phyloP scores from a whole-genome alignment of 192 early-diverging fungal species.

The Linnemannia hyalina region DNA sequence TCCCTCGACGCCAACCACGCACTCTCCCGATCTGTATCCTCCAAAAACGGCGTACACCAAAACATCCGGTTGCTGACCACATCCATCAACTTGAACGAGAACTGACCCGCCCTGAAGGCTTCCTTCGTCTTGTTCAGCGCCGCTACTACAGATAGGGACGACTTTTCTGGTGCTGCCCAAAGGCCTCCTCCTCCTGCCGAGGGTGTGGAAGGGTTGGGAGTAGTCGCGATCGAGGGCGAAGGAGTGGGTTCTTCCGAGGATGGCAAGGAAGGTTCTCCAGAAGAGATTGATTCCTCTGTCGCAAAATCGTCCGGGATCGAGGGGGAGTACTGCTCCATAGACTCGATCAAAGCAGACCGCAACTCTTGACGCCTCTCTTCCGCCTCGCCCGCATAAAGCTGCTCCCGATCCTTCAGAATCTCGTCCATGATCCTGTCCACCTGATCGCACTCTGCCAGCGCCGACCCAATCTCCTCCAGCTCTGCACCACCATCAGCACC shows the following conservation, averaged over 20 bases:
- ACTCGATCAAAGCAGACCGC: conserved; percentile 32
- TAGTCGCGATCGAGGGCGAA: not conserved
- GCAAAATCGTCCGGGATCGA: conserved; percentile 9
- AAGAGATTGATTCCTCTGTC: conserved; percentile 16
- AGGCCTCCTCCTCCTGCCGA: not conserved
- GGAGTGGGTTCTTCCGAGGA: not conserved
- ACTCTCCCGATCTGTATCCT: conserved; percentile 58
- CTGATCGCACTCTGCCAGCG: not conserved
- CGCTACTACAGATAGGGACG: not conserved
- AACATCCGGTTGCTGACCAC: conserved; percentile 50
- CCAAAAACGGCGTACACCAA: conserved; percentile 64
- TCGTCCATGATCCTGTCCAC: conserved; percentile 8
- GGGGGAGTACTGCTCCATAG: conserved; percentile 39
- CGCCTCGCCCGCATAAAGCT: conserved; percentile 17
- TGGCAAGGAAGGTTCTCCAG: not conserved
- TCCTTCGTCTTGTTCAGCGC: conserved; percentile 29
- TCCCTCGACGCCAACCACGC: conserved; percentile 57
- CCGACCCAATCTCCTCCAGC: not conserved
- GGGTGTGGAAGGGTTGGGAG: not conserved
- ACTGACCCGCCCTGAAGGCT: conserved; percentile 31
- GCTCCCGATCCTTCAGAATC: conserved; percentile 36
- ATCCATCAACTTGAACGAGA: conserved; percentile 62
- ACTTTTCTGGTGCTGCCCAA: not conserved
- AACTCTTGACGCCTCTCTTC: conserved; percentile 27
- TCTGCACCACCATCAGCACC: not conserved